phyloP scores from a whole-genome alignment of 176 grass and related monocot genomes.

The Areca catechu region DNA sequence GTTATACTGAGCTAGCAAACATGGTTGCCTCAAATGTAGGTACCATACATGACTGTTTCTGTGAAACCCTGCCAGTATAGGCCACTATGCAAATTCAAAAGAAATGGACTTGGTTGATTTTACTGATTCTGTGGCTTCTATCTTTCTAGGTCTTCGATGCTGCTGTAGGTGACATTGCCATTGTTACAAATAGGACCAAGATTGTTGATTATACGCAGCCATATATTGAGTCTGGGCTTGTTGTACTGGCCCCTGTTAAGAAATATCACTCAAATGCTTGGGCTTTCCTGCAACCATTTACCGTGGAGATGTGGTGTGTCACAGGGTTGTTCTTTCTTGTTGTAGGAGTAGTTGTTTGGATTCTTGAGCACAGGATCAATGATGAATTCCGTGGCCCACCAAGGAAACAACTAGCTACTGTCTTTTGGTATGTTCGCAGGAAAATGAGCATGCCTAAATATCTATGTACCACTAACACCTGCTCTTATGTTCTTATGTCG shows the following conservation, averaged over 20 bases:
- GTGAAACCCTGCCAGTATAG: no score
- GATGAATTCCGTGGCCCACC: constrained; percentile 87
- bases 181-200: constrained; percentile 61
- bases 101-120: background rate
- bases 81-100: background rate
- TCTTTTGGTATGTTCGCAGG: constrained; percentile 52
- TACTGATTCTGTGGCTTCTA: background rate
- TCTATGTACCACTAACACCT: no score
- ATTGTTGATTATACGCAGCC: constrained; percentile 78
- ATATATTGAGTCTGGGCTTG: constrained; percentile 77
- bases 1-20: constrained; percentile 45
- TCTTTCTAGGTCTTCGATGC: constrained; percentile 63
- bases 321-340: constrained; percentile 64
- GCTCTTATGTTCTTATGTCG: no score
- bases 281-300: constrained; percentile 90
- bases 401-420: constrained; percentile 58
- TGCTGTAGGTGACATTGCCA: constrained; percentile 70
- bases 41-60: background rate
- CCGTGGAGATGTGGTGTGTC: constrained; percentile 77
- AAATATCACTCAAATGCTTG: constrained; percentile 58
- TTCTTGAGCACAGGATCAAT: constrained; percentile 91
- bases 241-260: constrained; percentile 69
- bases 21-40: constrained; percentile 76
- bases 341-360: constrained; percentile 77
- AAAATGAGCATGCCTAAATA: no score